Evolutionary conservation across 2,329 filamentous ascomycete species (phyloP).

Genomic region (Blastomyces silverae): DNA sequence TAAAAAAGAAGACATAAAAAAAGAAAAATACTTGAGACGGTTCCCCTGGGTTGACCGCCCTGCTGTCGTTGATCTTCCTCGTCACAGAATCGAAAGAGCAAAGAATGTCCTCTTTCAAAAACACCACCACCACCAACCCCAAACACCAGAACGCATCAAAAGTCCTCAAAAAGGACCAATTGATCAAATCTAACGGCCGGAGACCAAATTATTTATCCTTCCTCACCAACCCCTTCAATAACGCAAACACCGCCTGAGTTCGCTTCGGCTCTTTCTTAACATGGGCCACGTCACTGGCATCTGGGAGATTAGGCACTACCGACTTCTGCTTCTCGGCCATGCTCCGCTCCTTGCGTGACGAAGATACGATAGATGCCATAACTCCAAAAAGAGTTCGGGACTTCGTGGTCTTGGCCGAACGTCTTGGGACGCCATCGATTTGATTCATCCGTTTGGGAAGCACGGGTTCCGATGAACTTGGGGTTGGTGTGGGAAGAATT

Average conservation of each 20-base stretch:
- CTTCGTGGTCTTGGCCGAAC: not conserved
- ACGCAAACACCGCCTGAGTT: not conserved
- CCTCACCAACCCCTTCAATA: conserved; percentile 1
- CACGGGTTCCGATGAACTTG: not conserved
- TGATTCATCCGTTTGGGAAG: not conserved
- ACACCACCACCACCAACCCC: not conserved
- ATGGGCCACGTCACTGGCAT: not conserved
- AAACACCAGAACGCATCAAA: not conserved
- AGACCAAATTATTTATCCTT: conserved; percentile 1
- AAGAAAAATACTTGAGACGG: not conserved
- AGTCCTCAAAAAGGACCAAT: not conserved
- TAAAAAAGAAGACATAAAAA: not conserved
- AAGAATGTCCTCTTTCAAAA: not conserved
- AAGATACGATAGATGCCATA: not conserved
- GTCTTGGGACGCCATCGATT: not conserved
- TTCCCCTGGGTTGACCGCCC: not conserved
- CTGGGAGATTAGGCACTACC: not conserved
- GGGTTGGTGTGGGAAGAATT: not conserved
- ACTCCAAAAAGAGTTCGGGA: not conserved
- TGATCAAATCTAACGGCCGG: not conserved
- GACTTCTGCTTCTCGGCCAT: not conserved
- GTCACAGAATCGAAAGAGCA: not conserved
- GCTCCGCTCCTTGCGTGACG: not conserved
- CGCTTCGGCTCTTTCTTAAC: not conserved
- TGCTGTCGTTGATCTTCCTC: not conserved